phyloP scores from a whole-genome alignment of 768 basidiomycete genomes.

The Cyathus striatus region DNA sequence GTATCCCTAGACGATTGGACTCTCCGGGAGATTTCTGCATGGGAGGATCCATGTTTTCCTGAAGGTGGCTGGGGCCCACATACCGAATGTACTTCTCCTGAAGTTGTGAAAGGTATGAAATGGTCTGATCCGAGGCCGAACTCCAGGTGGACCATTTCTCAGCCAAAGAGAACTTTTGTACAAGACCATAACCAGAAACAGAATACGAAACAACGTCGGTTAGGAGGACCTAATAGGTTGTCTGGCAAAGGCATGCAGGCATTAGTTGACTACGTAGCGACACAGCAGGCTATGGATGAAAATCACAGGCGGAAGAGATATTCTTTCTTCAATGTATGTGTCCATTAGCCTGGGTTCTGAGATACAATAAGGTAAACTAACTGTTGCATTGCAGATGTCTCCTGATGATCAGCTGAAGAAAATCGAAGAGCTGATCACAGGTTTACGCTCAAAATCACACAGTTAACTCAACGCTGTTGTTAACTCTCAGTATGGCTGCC shows the following conservation, averaged over 20 bases:
- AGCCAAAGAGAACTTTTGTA: no score
- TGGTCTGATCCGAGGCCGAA: no score
- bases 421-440: conserved; percentile 44
- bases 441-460: conserved; percentile 16
- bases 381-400: conserved; percentile 35
- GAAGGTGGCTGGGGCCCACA: no score
- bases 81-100: no score
- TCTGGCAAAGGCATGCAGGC: not conserved
- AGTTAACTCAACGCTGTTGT: no score
- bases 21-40: no score
- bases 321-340: conserved; percentile 42
- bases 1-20: no score
- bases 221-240: no score
- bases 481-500: no score
- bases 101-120: no score
- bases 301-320: conserved; percentile 42
- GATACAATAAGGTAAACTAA: not conserved
- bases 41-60: no score
- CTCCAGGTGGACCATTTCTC: no score
- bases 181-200: not conserved
- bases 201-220: not conserved
- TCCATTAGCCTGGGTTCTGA: not conserved
- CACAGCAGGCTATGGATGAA: conserved; percentile 28
- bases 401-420: conserved; percentile 48
- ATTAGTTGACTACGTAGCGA: conserved; percentile 33